Conservation (phyloP, 164 flowering plant genomes). For the Cinnamomum micranthum region DNA sequence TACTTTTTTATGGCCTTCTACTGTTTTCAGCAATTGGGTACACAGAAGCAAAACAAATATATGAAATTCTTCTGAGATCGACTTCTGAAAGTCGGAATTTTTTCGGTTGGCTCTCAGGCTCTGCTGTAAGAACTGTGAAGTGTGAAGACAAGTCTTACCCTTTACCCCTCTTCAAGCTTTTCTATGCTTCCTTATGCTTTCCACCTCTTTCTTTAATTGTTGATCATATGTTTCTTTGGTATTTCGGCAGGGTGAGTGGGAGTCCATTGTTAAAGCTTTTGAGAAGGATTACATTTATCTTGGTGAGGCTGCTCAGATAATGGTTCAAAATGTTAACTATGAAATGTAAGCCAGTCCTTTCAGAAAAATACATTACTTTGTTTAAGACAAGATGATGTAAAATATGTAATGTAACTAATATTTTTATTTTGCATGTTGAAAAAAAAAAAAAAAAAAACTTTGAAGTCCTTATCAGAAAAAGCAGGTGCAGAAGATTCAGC, state of each 20-base stretch:
- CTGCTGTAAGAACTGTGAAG: conserved; percentile 65
- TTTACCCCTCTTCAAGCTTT: not conserved
- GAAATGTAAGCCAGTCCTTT: conserved; percentile 69
- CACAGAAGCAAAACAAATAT: conserved; percentile 80
- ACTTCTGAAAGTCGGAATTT: conserved; percentile 87
- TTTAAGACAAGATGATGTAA: not conserved
- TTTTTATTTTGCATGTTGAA: not conserved
- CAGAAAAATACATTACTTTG: not conserved
- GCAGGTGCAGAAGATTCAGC: conserved; percentile 93
- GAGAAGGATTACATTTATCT: conserved; percentile 89
- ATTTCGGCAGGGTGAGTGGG: conserved; percentile 83
- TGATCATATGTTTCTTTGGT: conserved; percentile 9
- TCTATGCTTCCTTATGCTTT: not conserved
- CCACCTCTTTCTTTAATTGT: not conserved
- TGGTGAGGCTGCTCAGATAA: conserved; percentile 96
- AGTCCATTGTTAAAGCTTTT: conserved; percentile 71
- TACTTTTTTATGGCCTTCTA: not conserved
- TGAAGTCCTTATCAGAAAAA: conserved; percentile 91
- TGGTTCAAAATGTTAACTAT: conserved; percentile 89
- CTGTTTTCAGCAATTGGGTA: conserved; percentile 67
- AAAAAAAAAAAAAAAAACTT: not conserved
- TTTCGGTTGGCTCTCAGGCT: conserved; percentile 93
- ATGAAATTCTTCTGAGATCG: conserved; percentile 64
- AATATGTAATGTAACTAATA: conserved; percentile 1
- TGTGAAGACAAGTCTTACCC: not conserved